Base-by-base conservation (phyloP, 1,139 yeast genomes). In the Kluyveromyces marxianus region DNA sequence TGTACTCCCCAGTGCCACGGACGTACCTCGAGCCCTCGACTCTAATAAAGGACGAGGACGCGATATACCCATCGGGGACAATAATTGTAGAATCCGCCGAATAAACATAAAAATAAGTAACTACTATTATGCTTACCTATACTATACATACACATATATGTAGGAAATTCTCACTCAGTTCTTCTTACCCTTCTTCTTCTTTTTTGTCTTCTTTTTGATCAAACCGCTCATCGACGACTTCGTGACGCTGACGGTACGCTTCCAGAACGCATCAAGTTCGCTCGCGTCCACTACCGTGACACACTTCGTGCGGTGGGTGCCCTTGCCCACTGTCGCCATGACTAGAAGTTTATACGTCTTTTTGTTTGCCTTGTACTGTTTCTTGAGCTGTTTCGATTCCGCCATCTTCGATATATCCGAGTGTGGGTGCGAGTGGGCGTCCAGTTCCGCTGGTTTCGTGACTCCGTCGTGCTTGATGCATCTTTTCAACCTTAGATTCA, bases 241-340 rank as follows among this genome's bases (percentile, higher is more conserved):
- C 48, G 85, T 71, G 0, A 76, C 76, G 40, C 76, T 79, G 1
- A 84, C 69, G 62, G 85, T 86, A 37, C 77, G 78, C 35, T 66
- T 63, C 95, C 95, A 86, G 60, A 86, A 86, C 51, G 68, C 67
- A 49, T 80, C 84, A 54, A 86, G 68, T 24, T 74, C 68, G 3
- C 70, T 74, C 0, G 76, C 66, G 37, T 74, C 75, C 29, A 87
- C 87, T 25, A 79, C 76, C 0, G 95, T 85, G 6, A 27, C 25
- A 34, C 10, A 43, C 37, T 25, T 28, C 39, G 34, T 34, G 33
- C 46, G 39, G 37, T 14, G 25, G 25, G 10, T 14, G 2, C n/a
- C 7, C 6, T 27, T 7, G 4, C 8, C n/a, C 29, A 36, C 26
- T n/a, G n/a, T 25, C 39, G 26, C 39, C 26, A 25, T 21, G 14